Percentiles rank a stretch among this genome's conserved stretches.
phyloP scores from a whole-genome alignment of 2,329 filamentous ascomycete species.

The Beauveria brongniartii region DNA sequence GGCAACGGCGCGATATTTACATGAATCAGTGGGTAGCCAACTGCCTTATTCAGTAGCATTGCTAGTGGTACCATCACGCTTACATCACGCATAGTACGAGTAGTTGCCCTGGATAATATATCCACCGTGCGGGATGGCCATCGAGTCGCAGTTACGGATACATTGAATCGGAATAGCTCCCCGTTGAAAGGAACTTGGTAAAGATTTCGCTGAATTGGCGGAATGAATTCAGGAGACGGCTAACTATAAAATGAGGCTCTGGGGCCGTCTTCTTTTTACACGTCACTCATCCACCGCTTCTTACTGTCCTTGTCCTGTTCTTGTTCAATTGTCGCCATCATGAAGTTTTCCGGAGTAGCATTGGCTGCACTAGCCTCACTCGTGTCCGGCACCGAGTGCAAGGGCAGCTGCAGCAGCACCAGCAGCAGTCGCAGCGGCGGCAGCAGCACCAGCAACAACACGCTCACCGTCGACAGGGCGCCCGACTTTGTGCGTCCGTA shows the following conservation, averaged over 20 bases:
- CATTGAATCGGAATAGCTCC: background rate
- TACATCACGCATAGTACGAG: background rate
- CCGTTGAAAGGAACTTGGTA: background rate
- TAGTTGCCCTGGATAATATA: background rate
- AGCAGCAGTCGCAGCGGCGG: too few relatives aligned
- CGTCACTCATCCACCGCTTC: background rate
- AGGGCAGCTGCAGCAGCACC: background rate
- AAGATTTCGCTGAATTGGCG: background rate
- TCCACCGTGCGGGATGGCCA: background rate
- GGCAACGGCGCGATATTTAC: background rate
- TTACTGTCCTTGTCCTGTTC: background rate
- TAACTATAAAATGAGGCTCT: background rate
- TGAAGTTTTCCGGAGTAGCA: background rate
- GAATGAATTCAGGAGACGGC: background rate
- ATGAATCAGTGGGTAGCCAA: too few relatives aligned
- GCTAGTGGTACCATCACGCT: background rate
- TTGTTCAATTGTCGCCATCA: background rate
- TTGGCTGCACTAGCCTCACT: background rate
- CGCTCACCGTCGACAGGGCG: slow-evolving; percentile 14
- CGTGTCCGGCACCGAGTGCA: background rate
- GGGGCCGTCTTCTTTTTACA: background rate
- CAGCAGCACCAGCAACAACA: background rate
- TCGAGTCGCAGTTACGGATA: background rate
- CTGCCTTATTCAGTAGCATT: too few relatives aligned
- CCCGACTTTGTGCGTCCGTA: slow-evolving; percentile 17